These are phyloP conservation scores for Cercospora citrullina DNA, from an alignment of 2,329 filamentous ascomycete genomes.

Conservation along the genomic window DNA sequence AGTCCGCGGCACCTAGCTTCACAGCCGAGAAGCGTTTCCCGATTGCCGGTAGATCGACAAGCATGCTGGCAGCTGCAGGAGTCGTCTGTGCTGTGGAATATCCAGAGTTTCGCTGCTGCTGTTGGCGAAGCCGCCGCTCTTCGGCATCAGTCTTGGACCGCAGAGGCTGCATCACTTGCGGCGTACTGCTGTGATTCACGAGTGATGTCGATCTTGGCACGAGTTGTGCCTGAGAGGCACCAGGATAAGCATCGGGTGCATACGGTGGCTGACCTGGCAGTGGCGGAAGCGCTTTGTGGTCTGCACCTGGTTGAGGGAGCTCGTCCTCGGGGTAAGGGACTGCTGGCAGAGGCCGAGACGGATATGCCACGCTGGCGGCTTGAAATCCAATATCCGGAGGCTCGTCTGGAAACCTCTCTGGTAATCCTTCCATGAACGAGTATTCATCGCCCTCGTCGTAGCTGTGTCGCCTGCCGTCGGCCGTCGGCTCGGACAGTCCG, in stretches of 20 bases:
- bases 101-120: constrained; percentile 42
- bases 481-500: constrained; percentile 73
- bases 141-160: constrained; percentile 94
- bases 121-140: constrained; percentile 56
- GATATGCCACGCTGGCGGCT: constrained; percentile 66
- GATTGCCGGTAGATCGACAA: constrained; percentile 36
- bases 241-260: constrained; percentile 31
- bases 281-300: constrained; percentile 23
- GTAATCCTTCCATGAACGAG: constrained; percentile 46
- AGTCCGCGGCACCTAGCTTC: constrained; percentile 78
- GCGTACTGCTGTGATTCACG: constrained; percentile 76
- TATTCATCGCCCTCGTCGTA: constrained; percentile 91
- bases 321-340: constrained; percentile 59
- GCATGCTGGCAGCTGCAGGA: constrained; percentile 33
- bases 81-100: constrained; percentile 46
- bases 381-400: constrained; percentile 94
- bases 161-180: constrained; percentile 75
- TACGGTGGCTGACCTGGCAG: constrained; percentile 26
- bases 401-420: constrained; percentile 51
- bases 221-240: constrained; percentile 38
- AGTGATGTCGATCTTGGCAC: constrained; percentile 78
- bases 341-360: constrained; percentile 58
- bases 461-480: constrained; percentile 67
- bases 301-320: constrained; percentile 24
- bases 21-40: constrained; percentile 74